Conservation (phyloP, 345 rosid genomes). For the Psidium friedrichsthalianum region DNA sequence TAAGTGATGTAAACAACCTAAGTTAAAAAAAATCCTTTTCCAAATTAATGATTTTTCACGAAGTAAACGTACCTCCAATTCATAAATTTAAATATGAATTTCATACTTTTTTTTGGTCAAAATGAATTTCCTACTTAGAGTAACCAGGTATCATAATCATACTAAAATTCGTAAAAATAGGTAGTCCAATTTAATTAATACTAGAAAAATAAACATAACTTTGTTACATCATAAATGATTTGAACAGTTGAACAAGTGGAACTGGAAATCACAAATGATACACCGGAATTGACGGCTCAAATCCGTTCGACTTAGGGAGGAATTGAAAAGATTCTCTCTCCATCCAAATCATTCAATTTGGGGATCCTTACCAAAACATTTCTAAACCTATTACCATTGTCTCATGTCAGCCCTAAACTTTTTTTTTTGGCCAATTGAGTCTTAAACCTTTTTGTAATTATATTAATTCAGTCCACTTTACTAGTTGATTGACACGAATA, state of each 20-base stretch:
- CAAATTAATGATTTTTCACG: not conserved
- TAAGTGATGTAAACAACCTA: not conserved
- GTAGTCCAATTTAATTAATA: not conserved
- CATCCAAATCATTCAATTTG: not conserved
- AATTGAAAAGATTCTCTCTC: not conserved
- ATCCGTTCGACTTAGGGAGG: not conserved
- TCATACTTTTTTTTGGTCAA: not conserved
- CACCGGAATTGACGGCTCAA: not conserved
- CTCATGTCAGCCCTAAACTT: too few species aligned
- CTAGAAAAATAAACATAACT: not conserved
- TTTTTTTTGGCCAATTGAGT: too few species aligned
- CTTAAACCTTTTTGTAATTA: too few species aligned
- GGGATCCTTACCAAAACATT: too few species aligned
- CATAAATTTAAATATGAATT: not conserved
- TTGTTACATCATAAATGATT: not conserved
- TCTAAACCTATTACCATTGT: too few species aligned
- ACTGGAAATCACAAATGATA: not conserved
- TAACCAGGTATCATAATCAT: not conserved
- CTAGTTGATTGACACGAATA: too few species aligned
- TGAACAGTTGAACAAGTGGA: not conserved
- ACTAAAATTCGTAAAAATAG: not conserved
- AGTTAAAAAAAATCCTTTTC: not conserved
- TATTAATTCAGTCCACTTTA: too few species aligned
- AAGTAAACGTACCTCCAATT: not conserved
- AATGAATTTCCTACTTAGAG: not conserved